Base-by-base conservation (phyloP, 164 flowering plant species). In the Akebia trifoliata region DNA sequence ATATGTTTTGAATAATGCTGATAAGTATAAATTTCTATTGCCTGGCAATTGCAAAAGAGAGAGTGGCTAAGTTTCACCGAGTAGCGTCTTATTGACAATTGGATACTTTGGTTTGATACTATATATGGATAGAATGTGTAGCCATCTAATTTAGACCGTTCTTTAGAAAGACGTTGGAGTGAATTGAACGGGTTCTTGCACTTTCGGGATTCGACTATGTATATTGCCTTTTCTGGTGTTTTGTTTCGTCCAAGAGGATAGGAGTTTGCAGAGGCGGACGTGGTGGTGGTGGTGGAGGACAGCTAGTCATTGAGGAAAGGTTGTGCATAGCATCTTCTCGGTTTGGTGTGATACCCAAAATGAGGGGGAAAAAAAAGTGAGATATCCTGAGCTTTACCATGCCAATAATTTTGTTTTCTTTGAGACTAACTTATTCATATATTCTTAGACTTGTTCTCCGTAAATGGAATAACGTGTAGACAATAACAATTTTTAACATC, bases 41-140 rank as follows among this genome's bases (percentile, higher is more conserved):
- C 95, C 97, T 25, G 90, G 97, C 26, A 81, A 86, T 63, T 89
- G 97, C 74, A 50, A 6, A 61, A 73, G 95, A 69, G 88, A 80
- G 58, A 69, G 74, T 68, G 83, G 85, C 72, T 83, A 72, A 74
- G 35, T 46, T 25, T 57, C 40, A 25, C 38, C 8, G 6, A 32
- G 31, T 26, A 45, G 54, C 49, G 28, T 48, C 29, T 25, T 18
- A 45, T 50, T 39, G 59, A 35, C 17, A 50, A 34, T 36, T 54
- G 51, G 31, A 58, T 68, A 56, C 22, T 34, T 38, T 62, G 53
- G 24, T 26, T 66, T 49, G 58, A 37, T 63, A 34, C 40, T 56
- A 35, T 18, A 38, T 64, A 54, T 50, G 43, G 39, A 35, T 50
- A 54, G 48, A 44, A 15, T 50, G 29, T 58, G 15, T 61, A 40